Percentiles rank a stretch among this genome's conserved stretches.
Evolutionary conservation across 139 green algal species (phyloP).

Genomic region (Asterochloris sp.): DNA sequence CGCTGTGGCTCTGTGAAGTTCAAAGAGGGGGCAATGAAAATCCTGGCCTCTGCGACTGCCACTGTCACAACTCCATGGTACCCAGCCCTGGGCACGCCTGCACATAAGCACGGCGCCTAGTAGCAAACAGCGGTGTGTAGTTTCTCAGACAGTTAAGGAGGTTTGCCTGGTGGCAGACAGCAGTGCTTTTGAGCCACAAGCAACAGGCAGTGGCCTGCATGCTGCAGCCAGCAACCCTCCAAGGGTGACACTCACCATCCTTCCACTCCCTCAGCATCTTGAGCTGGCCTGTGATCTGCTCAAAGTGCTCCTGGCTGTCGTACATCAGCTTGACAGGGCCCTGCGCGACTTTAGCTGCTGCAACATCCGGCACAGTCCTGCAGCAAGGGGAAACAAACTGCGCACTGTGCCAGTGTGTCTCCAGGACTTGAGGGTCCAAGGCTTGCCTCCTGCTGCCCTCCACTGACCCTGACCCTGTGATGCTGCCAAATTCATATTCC

Average conservation of each 20-base stretch:
- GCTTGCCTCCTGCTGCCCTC: background rate
- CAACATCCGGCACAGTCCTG: too few species aligned
- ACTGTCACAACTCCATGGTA: conserved; percentile 34
- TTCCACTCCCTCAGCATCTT: conserved; percentile 23
- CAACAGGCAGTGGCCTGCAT: too few species aligned
- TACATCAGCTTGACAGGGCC: conserved; percentile 28
- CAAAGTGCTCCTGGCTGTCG: conserved; percentile 29
- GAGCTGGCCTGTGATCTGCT: conserved; percentile 20
- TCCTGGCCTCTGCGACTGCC: too few species aligned
- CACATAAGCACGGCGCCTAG: too few species aligned
- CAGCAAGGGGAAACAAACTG: background rate
- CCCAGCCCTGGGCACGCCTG: conserved; percentile 26
- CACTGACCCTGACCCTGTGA: background rate
- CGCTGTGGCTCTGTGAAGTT: too few species aligned
- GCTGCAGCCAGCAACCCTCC: too few species aligned
- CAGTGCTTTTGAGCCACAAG: too few species aligned
- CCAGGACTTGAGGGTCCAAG: background rate
- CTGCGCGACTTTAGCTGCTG: background rate
- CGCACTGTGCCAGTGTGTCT: background rate
- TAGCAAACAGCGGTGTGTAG: too few species aligned
- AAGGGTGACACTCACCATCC: conserved; percentile 20
- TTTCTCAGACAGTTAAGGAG: too few species aligned
- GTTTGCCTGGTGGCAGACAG: too few species aligned
- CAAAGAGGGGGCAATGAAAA: too few species aligned
- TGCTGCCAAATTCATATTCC: background rate